phyloP scores from a whole-genome alignment of 2,329 filamentous ascomycete genomes.

The Botrytis deweyae region DNA sequence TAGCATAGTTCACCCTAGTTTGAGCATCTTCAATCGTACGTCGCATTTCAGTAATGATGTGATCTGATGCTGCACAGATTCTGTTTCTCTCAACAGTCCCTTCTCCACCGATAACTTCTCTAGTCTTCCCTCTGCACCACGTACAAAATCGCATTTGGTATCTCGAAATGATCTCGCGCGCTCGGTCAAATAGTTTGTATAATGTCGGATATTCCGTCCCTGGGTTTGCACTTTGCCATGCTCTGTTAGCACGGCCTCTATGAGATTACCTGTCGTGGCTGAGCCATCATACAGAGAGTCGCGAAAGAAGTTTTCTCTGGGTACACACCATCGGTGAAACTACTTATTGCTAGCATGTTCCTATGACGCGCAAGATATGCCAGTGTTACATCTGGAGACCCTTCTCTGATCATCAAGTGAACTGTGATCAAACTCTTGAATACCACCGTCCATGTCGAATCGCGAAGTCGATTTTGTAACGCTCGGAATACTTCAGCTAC shows the following conservation, averaged over 20 bases:
- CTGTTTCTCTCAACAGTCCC: conserved; percentile 86
- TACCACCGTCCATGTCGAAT: conserved; percentile 99
- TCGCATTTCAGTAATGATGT: conserved; percentile 84
- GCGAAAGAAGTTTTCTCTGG: neutral
- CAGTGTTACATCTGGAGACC: conserved; percentile 83
- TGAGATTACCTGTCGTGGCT: conserved; percentile 27
- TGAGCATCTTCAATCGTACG: conserved; percentile 52
- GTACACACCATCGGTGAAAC: conserved; percentile 82
- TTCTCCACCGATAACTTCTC: conserved; percentile 89
- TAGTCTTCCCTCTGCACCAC: conserved; percentile 75
- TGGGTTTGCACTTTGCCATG: conserved; percentile 76
- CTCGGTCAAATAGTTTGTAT: conserved; percentile 81
- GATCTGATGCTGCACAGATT: conserved; percentile 85
- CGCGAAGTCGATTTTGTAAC: conserved; percentile 81
- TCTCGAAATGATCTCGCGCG: conserved; percentile 79
- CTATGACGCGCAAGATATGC: conserved; percentile 80
- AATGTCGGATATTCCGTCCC: conserved; percentile 89
- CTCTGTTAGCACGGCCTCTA: conserved; percentile 42
- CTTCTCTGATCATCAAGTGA: conserved; percentile 96
- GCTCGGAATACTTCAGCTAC: conserved; percentile 95
- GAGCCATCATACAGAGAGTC: conserved; percentile 23
- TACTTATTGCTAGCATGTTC: conserved; percentile 80
- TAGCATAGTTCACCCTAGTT: conserved; percentile 23
- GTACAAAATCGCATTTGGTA: conserved; percentile 87
- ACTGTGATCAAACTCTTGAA: conserved; percentile 97